These are phyloP conservation scores for Herpotrichia juniperi DNA, from an alignment of 2,329 filamentous ascomycete species.

Conservation along the genomic window DNA sequence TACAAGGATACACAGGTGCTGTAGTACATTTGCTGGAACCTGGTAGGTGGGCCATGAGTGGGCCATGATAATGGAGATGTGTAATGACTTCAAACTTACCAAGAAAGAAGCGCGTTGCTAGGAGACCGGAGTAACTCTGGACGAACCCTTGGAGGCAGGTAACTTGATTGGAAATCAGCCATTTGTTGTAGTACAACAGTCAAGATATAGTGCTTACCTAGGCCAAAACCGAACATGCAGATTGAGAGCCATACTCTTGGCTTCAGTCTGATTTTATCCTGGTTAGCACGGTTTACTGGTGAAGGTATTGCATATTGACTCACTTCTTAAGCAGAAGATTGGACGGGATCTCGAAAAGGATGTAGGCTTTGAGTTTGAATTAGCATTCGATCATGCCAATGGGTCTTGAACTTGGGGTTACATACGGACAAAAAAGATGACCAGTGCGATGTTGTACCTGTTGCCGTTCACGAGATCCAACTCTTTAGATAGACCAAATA, in stretches of 20 bases:
- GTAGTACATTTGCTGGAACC: too few relatives aligned
- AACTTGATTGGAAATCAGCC: conserved; percentile 41
- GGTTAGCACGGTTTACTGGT: neutral
- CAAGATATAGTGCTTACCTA: conserved; percentile 44
- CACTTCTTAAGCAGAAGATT: conserved; percentile 58
- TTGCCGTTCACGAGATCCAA: conserved; percentile 50
- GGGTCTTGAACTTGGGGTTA: neutral
- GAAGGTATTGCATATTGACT: neutral
- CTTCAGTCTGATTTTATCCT: conserved; percentile 36
- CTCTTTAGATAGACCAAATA: conserved; percentile 56
- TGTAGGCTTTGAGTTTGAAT: conserved; percentile 42
- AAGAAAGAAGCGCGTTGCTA: conserved; percentile 82
- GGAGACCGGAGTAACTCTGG: conserved; percentile 75
- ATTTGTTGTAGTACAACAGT: neutral
- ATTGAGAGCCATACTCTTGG: conserved; percentile 66
- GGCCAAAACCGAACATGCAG: conserved; percentile 85
- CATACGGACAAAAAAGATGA: conserved; percentile 59
- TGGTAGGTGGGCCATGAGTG: too few relatives aligned
- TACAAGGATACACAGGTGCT: too few relatives aligned
- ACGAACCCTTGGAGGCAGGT: conserved; percentile 80
- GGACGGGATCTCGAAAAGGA: conserved; percentile 60
- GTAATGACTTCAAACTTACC: conserved; percentile 57
- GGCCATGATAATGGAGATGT: too few relatives aligned
- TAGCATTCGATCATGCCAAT: neutral
- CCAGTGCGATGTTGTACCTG: conserved; percentile 57